Evolutionary conservation across 2,329 filamentous ascomycete species (phyloP).

Genomic region (Myriosclerotinia scirpicola): DNA sequence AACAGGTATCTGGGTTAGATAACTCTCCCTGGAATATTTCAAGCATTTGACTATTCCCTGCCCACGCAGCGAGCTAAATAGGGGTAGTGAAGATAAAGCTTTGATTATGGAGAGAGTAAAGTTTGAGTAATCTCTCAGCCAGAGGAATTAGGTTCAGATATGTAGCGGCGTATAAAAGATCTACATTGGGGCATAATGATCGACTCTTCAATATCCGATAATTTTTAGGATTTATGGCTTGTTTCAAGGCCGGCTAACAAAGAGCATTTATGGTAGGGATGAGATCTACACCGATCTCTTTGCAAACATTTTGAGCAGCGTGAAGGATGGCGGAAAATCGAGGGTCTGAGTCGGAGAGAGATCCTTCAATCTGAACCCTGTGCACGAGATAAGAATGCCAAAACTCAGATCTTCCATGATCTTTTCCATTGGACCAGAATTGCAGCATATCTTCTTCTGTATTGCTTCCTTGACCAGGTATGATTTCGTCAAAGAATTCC

Average conservation of each 20-base stretch:
- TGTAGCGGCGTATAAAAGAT: slow-evolving; percentile 1
- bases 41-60: not conserved
- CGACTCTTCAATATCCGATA: not conserved
- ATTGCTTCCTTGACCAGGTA: too few species aligned
- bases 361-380: slow-evolving; percentile 22
- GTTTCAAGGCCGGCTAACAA: slow-evolving; percentile 26
- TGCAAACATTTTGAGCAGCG: slow-evolving; percentile 24
- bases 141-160: not conserved
- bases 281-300: slow-evolving; percentile 17
- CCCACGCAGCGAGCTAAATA: not conserved
- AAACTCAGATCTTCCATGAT: slow-evolving; percentile 21
- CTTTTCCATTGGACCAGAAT: slow-evolving; percentile 13
- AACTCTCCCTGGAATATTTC: not conserved
- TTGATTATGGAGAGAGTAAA: not conserved
- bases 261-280: slow-evolving; percentile 23
- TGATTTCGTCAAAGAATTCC: too few species aligned
- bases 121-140: not conserved
- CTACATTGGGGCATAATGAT: not conserved
- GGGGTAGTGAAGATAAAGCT: not conserved
- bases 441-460: too few species aligned
- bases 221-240: not conserved
- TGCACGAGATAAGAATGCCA: slow-evolving; percentile 31
- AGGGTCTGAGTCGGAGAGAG: not conserved
- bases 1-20: not conserved
- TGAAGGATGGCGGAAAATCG: slow-evolving; percentile 25